Percentiles rank a stretch among this genome's conserved stretches.
Evolutionary conservation across 2,329 filamentous ascomycete species (phyloP).

Genomic region (Sclerotinia nivalis): DNA sequence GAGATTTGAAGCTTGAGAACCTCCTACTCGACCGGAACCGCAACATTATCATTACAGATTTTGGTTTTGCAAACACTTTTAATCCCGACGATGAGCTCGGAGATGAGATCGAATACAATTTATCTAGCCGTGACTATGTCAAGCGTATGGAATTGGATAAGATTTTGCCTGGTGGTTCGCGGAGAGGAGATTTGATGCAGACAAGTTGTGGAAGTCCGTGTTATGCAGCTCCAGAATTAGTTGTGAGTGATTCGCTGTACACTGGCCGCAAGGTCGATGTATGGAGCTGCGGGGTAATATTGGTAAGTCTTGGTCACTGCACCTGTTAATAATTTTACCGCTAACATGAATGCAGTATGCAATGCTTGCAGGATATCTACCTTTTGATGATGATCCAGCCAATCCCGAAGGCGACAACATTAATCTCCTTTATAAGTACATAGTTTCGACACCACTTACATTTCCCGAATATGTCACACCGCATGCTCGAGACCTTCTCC

Average conservation of each 20-base stretch:
- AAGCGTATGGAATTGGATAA: slow-evolving; percentile 84
- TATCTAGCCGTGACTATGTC: slow-evolving; percentile 85
- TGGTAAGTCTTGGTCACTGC: slow-evolving; percentile 63
- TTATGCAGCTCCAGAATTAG: slow-evolving; percentile 94
- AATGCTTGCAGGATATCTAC: slow-evolving; percentile 96
- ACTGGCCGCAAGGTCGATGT: slow-evolving; percentile 98
- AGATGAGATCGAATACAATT: slow-evolving; percentile 85
- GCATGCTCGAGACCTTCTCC: slow-evolving; percentile 87
- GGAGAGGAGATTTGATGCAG: slow-evolving; percentile 95
- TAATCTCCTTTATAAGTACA: slow-evolving; percentile 98
- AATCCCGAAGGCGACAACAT: slow-evolving; percentile 99
- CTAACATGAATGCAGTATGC: slow-evolving; percentile 68
- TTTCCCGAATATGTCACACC: slow-evolving; percentile 99
- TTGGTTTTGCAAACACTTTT: slow-evolving; percentile 98
- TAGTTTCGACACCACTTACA: slow-evolving; percentile 92
- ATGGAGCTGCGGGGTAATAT: slow-evolving; percentile 97
- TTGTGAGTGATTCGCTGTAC: slow-evolving; percentile 96
- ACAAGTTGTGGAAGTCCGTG: slow-evolving; percentile 98
- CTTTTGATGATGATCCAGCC: slow-evolving; percentile 96
- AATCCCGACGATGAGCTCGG: slow-evolving; percentile 83
- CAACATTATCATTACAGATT: slow-evolving; percentile 99
- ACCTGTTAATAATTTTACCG: slow-evolving; percentile 21
- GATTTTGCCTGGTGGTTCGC: slow-evolving; percentile 69
- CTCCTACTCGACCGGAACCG: slow-evolving; percentile 90
- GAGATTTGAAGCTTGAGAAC: slow-evolving; percentile 96